Evolutionary conservation across 306 rosid species (phyloP).

Genomic region (Vigna nakashimae): DNA sequence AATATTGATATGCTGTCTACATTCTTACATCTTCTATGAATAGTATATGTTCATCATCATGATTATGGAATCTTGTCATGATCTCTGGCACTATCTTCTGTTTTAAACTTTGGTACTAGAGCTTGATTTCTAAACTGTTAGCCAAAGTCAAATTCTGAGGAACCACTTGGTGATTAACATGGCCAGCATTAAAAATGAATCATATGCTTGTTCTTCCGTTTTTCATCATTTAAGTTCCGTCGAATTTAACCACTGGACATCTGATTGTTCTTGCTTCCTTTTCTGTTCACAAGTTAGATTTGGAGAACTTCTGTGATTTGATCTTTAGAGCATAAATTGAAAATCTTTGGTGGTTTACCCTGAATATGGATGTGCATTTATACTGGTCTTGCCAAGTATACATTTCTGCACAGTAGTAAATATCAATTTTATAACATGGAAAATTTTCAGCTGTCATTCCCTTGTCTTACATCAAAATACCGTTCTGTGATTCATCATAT

Average conservation of each 20-base stretch:
- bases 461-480: conserved; percentile 15
- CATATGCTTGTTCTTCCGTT: background rate
- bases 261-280: conserved; percentile 23
- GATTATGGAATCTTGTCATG: conserved; percentile 9
- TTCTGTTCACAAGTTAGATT: conserved; percentile 11
- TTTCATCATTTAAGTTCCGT: background rate
- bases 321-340: background rate
- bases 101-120: conserved; percentile 3
- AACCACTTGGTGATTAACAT: conserved; percentile 7
- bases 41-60: background rate
- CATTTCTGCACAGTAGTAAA: conserved; percentile 10
- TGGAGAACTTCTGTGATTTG: background rate
- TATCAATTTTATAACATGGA: background rate
- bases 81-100: conserved; percentile 4
- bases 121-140: background rate
- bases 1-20: conserved; percentile 30
- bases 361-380: conserved; percentile 1
- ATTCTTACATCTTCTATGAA: background rate
- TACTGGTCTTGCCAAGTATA: background rate
- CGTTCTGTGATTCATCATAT: conserved; percentile 41
- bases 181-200: background rate
- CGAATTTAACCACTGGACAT: conserved; percentile 5
- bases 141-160: conserved; percentile 9
- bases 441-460: conserved; percentile 24
- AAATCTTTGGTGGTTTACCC: background rate